phyloP scores from a whole-genome alignment of 2,329 filamentous ascomycete species.

The Diaporthe vexans region DNA sequence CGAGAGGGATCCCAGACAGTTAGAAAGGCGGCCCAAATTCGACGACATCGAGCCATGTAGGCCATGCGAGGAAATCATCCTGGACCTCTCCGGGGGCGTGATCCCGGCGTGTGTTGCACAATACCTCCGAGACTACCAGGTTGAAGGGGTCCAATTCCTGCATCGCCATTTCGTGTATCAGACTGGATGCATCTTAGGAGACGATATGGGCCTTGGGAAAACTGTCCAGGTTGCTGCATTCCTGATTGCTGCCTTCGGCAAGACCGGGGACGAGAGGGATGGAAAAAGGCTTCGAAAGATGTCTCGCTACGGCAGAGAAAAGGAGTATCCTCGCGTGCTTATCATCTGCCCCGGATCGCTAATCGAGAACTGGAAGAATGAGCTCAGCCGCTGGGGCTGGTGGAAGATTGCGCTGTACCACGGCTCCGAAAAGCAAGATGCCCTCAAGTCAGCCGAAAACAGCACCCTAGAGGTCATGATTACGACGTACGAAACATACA shows the following conservation, averaged over 20 bases:
- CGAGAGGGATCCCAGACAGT: constrained; percentile 67
- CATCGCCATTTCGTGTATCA: constrained; percentile 93
- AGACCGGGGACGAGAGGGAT: constrained; percentile 90
- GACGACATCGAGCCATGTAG: constrained; percentile 73
- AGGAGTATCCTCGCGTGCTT: constrained; percentile 87
- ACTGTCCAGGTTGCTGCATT: constrained; percentile 97
- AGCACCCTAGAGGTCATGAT: constrained; percentile 92
- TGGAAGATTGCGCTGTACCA: constrained; percentile 91
- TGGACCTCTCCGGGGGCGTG: constrained; percentile 81
- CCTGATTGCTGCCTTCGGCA: constrained; percentile 91
- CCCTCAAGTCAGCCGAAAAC: constrained; percentile 78
- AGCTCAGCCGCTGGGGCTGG: constrained; percentile 93
- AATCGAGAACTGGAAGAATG: constrained; percentile 91
- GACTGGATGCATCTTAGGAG: constrained; percentile 89
- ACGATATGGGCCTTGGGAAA: constrained; percentile 98
- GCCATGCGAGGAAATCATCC: constrained; percentile 79
- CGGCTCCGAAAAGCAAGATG: constrained; percentile 76
- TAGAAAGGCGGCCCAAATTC: constrained; percentile 73
- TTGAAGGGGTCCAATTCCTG: constrained; percentile 86
- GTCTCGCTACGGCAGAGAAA: constrained; percentile 66
- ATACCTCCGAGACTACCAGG: constrained; percentile 92
- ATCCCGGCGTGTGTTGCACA: constrained; percentile 93
- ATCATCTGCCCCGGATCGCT: constrained; percentile 91
- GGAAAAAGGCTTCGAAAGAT: constrained; percentile 89
- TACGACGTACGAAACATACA: constrained; percentile 94